phyloP scores from a whole-genome alignment of 2,329 filamentous ascomycete genomes.

The Talaromyces sp. region DNA sequence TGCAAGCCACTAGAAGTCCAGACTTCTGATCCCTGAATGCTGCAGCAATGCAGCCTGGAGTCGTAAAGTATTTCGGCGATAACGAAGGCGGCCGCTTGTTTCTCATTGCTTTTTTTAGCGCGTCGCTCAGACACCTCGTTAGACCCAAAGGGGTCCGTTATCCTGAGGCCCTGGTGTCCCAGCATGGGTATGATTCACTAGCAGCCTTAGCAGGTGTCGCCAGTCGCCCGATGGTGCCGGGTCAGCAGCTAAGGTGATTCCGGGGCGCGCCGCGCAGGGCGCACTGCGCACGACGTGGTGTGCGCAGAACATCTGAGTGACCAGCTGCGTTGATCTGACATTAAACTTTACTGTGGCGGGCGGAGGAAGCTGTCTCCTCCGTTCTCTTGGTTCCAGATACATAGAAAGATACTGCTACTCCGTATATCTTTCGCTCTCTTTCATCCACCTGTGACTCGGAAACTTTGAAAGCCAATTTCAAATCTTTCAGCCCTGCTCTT shows the following conservation, averaged over 20 bases:
- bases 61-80: not conserved
- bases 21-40: not conserved
- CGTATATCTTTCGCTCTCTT: not conserved
- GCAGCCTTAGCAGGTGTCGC: not conserved
- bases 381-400: not conserved
- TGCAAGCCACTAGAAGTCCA: not conserved
- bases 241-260: not conserved
- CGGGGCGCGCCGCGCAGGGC: not conserved
- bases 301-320: not conserved
- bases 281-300: not conserved
- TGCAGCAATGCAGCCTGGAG: not conserved
- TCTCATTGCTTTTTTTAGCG: slow-evolving; percentile 1
- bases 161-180: not conserved
- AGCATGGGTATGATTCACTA: not conserved
- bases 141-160: not conserved
- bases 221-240: not conserved
- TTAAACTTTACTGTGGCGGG: not conserved
- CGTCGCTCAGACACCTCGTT: not conserved
- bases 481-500: not conserved
- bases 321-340: not conserved
- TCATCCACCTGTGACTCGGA: not conserved
- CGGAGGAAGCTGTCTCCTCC: not conserved
- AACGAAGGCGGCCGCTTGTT: not conserved
- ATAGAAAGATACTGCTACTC: not conserved
- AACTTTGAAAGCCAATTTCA: not conserved